These are phyloP conservation scores for Serendipita sp. DNA, from an alignment of 768 basidiomycete species.

Conservation along the genomic window DNA sequence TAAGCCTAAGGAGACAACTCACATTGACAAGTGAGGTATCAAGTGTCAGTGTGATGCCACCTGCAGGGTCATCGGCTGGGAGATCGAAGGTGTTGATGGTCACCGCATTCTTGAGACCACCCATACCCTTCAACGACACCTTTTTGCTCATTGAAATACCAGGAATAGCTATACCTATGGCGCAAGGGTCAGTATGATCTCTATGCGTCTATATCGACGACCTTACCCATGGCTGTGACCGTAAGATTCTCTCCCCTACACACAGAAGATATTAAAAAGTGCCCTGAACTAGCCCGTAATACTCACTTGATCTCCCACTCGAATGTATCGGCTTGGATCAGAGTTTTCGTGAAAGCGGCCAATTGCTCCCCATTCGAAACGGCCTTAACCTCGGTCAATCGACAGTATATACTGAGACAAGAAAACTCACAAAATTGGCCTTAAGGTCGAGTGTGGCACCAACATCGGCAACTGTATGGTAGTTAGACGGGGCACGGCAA, in stretches of 20 bases:
- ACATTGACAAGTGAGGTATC: slow-evolving; percentile 38
- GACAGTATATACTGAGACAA: no score
- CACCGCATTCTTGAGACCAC: slow-evolving; percentile 47
- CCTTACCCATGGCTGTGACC: slow-evolving; percentile 30
- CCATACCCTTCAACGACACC: slow-evolving; percentile 53
- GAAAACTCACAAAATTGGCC: slow-evolving; percentile 27
- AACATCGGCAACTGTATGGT: slow-evolving; percentile 25
- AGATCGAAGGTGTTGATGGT: slow-evolving; percentile 51
- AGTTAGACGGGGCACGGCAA: background rate
- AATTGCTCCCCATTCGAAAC: slow-evolving; percentile 41
- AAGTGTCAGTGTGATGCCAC: slow-evolving; percentile 53
- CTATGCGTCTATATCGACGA: slow-evolving; percentile 20
- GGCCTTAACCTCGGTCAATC: slow-evolving; percentile 6
- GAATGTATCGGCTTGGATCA: slow-evolving; percentile 50
- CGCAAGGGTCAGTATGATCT: slow-evolving; percentile 12
- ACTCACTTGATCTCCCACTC: slow-evolving; percentile 39
- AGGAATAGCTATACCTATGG: slow-evolving; percentile 35
- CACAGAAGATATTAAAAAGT: no score
- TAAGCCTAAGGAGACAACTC: slow-evolving; percentile 21
- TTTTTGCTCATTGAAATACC: slow-evolving; percentile 40
- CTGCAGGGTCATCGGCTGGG: slow-evolving; percentile 51
- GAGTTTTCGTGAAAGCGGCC: slow-evolving; percentile 45
- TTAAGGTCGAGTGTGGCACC: slow-evolving; percentile 42
- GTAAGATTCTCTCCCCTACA: slow-evolving; percentile 40
- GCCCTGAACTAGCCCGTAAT: no score